Conservation (phyloP, 108 stramenopile species). For the Cafeteria roenbergensis region DNA sequence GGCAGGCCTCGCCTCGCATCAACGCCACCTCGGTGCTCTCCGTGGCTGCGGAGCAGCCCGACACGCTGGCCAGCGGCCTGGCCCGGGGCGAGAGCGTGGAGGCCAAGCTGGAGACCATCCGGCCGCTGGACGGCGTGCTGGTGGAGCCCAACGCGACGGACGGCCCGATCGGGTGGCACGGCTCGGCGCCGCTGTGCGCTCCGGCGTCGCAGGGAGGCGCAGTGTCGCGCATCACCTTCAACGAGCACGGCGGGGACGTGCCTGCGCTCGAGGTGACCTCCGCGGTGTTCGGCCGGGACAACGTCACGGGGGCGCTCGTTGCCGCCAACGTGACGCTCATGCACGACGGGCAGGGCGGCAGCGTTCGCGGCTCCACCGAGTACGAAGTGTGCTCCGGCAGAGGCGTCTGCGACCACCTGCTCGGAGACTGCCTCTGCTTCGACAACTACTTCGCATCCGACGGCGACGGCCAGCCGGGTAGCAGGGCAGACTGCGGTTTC, state of each 20-base stretch:
- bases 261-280: background rate
- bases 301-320: background rate
- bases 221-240: background rate
- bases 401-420: slow-evolving; percentile 27
- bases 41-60: background rate
- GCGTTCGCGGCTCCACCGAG: slow-evolving; percentile 29
- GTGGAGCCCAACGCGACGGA: background rate
- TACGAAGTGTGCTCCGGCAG: slow-evolving; percentile 32
- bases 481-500: slow-evolving; percentile 40
- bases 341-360: background rate
- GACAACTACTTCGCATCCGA: slow-evolving; percentile 22
- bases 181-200: background rate
- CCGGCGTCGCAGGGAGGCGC: background rate
- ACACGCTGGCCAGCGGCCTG: background rate
- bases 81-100: background rate
- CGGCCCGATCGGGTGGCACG: background rate
- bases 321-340: background rate
- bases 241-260: slow-evolving; percentile 11
- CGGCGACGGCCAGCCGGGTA: slow-evolving; percentile 33
- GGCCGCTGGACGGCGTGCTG: background rate
- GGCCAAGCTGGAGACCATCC: background rate
- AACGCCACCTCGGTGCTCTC: background rate
- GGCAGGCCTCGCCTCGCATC: slow-evolving; percentile 19
- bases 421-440: slow-evolving; percentile 29
- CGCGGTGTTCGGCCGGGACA: background rate